Conservation (phyloP, 495 filamentous ascomycete species). For the Neurospora sp. region DNA sequence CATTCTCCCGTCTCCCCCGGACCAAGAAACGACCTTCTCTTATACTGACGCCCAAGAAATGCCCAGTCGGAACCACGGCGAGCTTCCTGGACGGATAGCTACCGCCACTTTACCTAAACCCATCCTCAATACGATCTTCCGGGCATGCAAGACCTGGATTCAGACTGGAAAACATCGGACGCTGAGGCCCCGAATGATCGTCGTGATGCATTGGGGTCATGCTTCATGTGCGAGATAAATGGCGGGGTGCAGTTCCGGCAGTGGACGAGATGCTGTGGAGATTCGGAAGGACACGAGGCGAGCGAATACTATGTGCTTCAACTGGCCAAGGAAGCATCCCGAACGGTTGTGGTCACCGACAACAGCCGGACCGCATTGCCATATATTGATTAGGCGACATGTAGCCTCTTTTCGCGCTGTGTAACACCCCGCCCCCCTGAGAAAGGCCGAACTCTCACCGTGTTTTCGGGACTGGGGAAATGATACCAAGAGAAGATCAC, state of each 20-base stretch:
- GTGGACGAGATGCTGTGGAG: background rate
- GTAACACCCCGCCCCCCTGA: background rate
- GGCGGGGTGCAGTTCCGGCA: conserved; percentile 1
- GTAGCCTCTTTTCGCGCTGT: background rate
- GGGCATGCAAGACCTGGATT: conserved; percentile 1
- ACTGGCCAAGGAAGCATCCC: background rate
- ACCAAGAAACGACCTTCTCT: background rate
- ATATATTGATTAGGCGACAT: conserved; percentile 7
- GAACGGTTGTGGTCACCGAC: conserved; percentile 3
- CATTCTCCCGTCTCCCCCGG: background rate
- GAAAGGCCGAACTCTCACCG: background rate
- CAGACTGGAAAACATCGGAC: conserved; percentile 2
- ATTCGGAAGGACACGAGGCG: background rate
- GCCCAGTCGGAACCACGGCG: conserved; percentile 17
- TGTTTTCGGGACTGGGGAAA: background rate
- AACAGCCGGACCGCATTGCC: conserved; percentile 8
- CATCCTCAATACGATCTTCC: background rate
- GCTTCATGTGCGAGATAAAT: conserved; percentile 1
- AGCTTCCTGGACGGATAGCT: background rate
- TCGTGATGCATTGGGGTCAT: background rate
- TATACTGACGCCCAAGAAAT: conserved; percentile 9
- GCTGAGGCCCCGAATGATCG: conserved; percentile 1
- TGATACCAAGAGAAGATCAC: background rate
- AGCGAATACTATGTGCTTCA: background rate
- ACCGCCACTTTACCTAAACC: background rate